Base-by-base conservation (phyloP, 2,329 filamentous ascomycete genomes). In the Xylariaceae sp. region DNA sequence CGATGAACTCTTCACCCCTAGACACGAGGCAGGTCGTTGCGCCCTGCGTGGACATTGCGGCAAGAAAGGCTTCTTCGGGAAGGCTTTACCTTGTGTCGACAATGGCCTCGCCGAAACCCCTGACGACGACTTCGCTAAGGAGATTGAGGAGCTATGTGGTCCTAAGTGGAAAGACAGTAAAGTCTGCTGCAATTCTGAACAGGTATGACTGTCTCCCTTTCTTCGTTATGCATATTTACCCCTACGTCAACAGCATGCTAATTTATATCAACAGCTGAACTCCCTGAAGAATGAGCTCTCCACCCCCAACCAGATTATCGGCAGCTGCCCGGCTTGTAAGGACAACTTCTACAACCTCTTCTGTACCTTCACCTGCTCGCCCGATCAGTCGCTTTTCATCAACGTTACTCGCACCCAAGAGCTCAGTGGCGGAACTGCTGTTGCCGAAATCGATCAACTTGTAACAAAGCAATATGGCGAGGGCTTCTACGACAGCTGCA, bases 341-440 rank as follows among this genome's bases (percentile, higher is more conserved):
- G 89, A 93, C 68, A 99, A 99, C 79, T 99, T 99, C 80, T 98
- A 91, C 81, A 96, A 99, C 78, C 82, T 96, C 40, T 99, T 99
- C 75, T 99, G 95, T 78, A 96, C 92, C 4, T 98, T 99, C 71
- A 98, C 93, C 2, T 99, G 96, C 78, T 99, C 95, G 4, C 94
- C 96, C 5, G 90, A 99, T 69, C 95, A 99, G 73, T 97, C 92
- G 0, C 80, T 96, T 0, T 99, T 99, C 71, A 81, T 99, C 72
- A 99, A 99, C 69, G 87, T 99, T 39, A 98, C 95, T 9, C 77
- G 87, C 50, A 89, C 88, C 0, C 83, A 85, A 61, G 74, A 82
- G 19, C 91, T 86, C 71, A 78, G 74, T 40, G 81, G 77, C 33
- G 85, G 85, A 65, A 73, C 71, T 2, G 74, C 75, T n/a, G 92